Base-by-base conservation (phyloP, 176 grass and related monocot genomes). In the Triticum urartu region DNA sequence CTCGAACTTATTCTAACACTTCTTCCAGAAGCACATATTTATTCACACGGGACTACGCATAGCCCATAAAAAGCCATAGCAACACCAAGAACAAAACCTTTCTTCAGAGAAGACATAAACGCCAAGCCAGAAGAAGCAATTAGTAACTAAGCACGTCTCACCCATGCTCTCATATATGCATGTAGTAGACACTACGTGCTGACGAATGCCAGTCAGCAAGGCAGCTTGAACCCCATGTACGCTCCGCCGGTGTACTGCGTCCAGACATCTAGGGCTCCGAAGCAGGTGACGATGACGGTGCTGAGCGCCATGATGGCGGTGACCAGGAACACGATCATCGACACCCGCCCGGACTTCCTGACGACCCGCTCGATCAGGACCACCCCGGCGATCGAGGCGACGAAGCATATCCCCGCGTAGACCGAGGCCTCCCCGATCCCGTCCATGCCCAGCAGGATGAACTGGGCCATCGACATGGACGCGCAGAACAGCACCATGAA, bases 391-490 rank as follows among this genome's bases (percentile, higher is more conserved):
- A 78, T 38, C 1, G 95, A 89, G 6, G 89, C 89, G 1, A 87
- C 78, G 70, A 97, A 93, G 81, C 91, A 95, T 34, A 95, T 58
- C 21, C 47, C 61, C 0, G 87, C 95, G 25, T 95, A 97, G 1
- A 90, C 12, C 48, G 58, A 66, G 2, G 95, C 89, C 79, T 91
- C 78, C 2, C 65, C 77, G 30, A 97, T 87, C 21, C 76, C 89
- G 3, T 48, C 10, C 95, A 97, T 91, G 64, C 89, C 95, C 30
- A 97, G 78, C 71, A 97, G 83, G 26, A 91, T 73, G 81, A 88
- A 97, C 89, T 97, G 92, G 13, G 83, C 89, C 95, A 94, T 97
- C 24, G 95, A 93, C 95, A 97, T 97, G 0, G 92, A 95, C 14
- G 95, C 73, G 1, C 89, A 95, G 85, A 97, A 97, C 10, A 95